Base-by-base conservation (phyloP, 768 basidiomycete species). In the Mycena epipterygia region DNA sequence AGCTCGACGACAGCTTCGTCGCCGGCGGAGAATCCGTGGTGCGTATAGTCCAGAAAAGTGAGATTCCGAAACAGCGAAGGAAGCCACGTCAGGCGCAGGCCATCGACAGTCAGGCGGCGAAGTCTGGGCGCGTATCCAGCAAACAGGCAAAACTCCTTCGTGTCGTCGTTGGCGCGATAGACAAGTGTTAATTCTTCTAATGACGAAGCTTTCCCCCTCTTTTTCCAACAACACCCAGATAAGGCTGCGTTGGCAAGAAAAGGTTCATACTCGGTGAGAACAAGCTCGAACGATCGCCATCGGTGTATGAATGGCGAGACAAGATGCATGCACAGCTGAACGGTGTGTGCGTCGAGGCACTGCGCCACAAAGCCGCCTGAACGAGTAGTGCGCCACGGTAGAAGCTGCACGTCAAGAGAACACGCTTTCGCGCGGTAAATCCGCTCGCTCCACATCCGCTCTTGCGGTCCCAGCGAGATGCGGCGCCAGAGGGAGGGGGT, bases 191-290 rank as follows among this genome's bases (percentile, higher is more conserved):
- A 79, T 17, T 89, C 87, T 71, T 89, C 88, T 56, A 93, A 80
- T 58, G 76, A 59, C 16, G 77, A 81, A 0, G 85, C 89, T 55
- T 83, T 79, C 9, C 80, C 76, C 29, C 82, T 66, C 56, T 74
- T 69, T 27, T 71, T 74, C 27, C 79, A 78, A 74, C 88, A 90
- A 68, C 86, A 85, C 27, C 82, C 84, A 5, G 89, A 89, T 44
- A 93, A 83, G 25, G 90, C 86, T 16, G 90, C 88, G 59, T 90
- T 91, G 89, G 89, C 91, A n/a, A 93, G 81, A 76, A 87, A 89
- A 1, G 91, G 91, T 4, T 87, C 83, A 63, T 89, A 89, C 19
- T 85, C 82, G 41, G 81, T 70, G 77, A 93, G 90, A 21, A 79
- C 79, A 52, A 93, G 85, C 60, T 88, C 82, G 19, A 94, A 84